These are phyloP conservation scores for Hanseniaspora opuntiae DNA, from an alignment of 805 yeast species.

Conservation along the genomic window DNA sequence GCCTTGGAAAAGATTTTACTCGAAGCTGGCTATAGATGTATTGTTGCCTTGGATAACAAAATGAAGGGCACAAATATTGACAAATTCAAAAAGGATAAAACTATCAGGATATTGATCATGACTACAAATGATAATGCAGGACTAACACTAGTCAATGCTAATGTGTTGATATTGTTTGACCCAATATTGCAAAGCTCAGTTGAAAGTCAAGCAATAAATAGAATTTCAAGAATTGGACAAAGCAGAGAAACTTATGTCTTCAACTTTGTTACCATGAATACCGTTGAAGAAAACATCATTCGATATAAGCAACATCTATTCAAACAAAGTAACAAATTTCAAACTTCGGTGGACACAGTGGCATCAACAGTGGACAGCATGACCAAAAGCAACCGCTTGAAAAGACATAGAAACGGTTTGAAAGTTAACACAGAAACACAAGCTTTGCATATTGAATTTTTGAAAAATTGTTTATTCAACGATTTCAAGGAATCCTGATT, in stretches of 20 bases:
- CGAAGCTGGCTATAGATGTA: slow-evolving; percentile 26
- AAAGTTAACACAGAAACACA: background rate
- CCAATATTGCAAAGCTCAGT: slow-evolving; percentile 79
- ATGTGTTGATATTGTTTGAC: slow-evolving; percentile 82
- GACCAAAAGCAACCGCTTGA: background rate
- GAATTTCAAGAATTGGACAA: slow-evolving; percentile 91
- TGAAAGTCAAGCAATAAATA: slow-evolving; percentile 81
- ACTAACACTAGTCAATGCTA: slow-evolving; percentile 77
- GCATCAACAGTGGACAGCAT: background rate
- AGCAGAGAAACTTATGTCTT: slow-evolving; percentile 69
- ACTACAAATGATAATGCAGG: slow-evolving; percentile 88
- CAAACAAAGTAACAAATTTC: background rate
- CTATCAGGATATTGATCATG: slow-evolving; percentile 69
- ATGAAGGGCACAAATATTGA: slow-evolving; percentile 24
- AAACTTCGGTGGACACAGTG: background rate
- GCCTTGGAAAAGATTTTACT: slow-evolving; percentile 51
- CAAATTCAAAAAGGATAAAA: slow-evolving; percentile 44
- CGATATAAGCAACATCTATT: slow-evolving; percentile 23
- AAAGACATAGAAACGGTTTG: background rate
- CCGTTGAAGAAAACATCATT: slow-evolving; percentile 82
- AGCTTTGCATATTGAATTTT: background rate
- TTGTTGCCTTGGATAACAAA: slow-evolving; percentile 15
- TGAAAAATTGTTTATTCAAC: slow-evolving; percentile 2
- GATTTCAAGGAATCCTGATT: background rate
- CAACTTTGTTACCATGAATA: slow-evolving; percentile 72